These are phyloP conservation scores for Phytophthora quininea DNA, from an alignment of 352 stramenopile genomes.

Conservation along the genomic window DNA sequence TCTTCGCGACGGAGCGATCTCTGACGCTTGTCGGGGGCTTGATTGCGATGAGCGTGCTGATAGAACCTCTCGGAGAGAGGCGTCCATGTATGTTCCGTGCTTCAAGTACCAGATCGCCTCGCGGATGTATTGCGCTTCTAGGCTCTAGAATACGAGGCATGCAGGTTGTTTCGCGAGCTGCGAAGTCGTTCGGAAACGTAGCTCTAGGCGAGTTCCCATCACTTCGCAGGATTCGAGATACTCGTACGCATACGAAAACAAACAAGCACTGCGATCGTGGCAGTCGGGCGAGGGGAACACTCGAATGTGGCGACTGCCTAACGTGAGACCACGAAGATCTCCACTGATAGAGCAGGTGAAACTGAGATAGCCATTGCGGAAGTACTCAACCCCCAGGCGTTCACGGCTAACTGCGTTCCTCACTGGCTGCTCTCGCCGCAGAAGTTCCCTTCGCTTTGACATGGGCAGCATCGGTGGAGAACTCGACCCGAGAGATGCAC, in stretches of 20 bases:
- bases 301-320: slow-evolving; percentile 53
- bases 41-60: slow-evolving; percentile 8
- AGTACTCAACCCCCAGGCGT: slow-evolving; percentile 57
- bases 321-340: slow-evolving; percentile 57
- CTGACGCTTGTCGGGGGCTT: not conserved
- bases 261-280: slow-evolving; percentile 62
- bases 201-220: slow-evolving; percentile 45
- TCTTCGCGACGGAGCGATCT: slow-evolving; percentile 7
- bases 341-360: slow-evolving; percentile 71
- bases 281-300: slow-evolving; percentile 65
- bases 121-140: slow-evolving; percentile 64
- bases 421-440: slow-evolving; percentile 60
- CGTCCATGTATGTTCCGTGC: slow-evolving; percentile 50
- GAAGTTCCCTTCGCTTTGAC: slow-evolving; percentile 50
- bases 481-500: slow-evolving; percentile 16
- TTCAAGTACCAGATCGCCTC: slow-evolving; percentile 74
- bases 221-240: slow-evolving; percentile 61
- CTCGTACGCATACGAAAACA: slow-evolving; percentile 74
- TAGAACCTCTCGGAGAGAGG: slow-evolving; percentile 35
- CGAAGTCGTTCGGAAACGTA: slow-evolving; percentile 54
- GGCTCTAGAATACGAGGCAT: slow-evolving; percentile 61
- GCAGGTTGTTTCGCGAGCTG: slow-evolving; percentile 59
- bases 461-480: slow-evolving; percentile 38
- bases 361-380: slow-evolving; percentile 48
- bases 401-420: slow-evolving; percentile 50